These are phyloP conservation scores for Talaromyces piceae DNA, from an alignment of 2,329 filamentous ascomycete species.

Conservation along the genomic window DNA sequence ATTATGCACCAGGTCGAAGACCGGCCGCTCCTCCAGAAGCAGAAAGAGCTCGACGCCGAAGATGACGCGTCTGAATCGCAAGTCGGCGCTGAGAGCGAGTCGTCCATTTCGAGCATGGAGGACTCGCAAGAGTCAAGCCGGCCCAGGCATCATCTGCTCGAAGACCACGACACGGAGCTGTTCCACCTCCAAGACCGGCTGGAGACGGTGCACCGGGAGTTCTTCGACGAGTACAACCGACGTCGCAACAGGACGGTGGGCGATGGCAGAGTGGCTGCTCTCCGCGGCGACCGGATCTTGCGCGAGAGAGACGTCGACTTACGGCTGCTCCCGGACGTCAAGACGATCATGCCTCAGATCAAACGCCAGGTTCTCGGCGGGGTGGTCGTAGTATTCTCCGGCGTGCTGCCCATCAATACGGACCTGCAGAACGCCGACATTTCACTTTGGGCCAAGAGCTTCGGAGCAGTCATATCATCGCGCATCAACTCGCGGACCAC, in stretches of 20 bases:
- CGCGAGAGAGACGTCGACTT: constrained; percentile 44
- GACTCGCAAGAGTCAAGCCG: constrained; percentile 31
- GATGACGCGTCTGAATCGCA: constrained; percentile 55
- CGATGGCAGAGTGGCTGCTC: constrained; percentile 42
- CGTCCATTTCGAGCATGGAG: constrained; percentile 29
- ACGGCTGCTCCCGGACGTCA: constrained; percentile 71
- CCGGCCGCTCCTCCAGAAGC: constrained; percentile 81
- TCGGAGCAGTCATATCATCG: constrained; percentile 59
- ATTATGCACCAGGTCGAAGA: constrained; percentile 85
- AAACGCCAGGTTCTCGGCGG: constrained; percentile 70
- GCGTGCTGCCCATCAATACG: constrained; percentile 75
- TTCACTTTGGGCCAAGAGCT: constrained; percentile 75
- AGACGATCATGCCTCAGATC: constrained; percentile 71
- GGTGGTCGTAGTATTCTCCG: constrained; percentile 77
- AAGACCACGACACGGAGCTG: constrained; percentile 82
- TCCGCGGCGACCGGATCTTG: constrained; percentile 42
- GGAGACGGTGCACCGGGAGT: constrained; percentile 64
- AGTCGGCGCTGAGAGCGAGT: constrained; percentile 41
- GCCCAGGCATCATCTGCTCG: constrained; percentile 67
- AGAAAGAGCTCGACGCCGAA: constrained; percentile 82
- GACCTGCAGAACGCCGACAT: constrained; percentile 78
- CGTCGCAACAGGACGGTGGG: constrained; percentile 38
- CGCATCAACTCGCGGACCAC: constrained; percentile 42
- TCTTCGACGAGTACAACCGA: constrained; percentile 74
- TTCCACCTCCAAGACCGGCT: constrained; percentile 68